Evolutionary conservation across 345 rosid species (phyloP), one percentile per base, ranked within the genome.

Genomic region (Syzygium aqueum): DNA sequence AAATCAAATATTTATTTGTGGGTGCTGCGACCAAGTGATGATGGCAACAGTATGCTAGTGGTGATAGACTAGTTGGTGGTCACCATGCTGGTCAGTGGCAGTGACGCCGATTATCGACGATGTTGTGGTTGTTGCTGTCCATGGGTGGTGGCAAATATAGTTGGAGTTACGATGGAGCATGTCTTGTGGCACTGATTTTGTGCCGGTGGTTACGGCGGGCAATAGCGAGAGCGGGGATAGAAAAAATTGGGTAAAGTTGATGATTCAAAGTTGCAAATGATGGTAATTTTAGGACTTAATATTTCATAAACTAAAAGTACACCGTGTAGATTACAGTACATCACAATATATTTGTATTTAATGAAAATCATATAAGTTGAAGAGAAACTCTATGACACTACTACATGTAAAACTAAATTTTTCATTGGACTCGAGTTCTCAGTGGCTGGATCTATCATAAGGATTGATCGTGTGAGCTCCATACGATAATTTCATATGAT

Each of bases 401-500:
- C 3, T 7, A 30, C 23, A 33, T 13, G 8, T 33, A 67, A 67
- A 67, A 3, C 2, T 8, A 3, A 3, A 16, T 3, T 33, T 61
- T 63, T 28, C 3, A 2, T 3, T 16, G 5, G 25, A 8, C 27
- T 56, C 5, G 61, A 56, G 27, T 56, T 23, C 1, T 22, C 11
- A 56, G 9, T 9, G 11, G 1, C 1, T 15, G 8, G 22, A 0
- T 7, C 19, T 6, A 65, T 30, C 10, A 5, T 28, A 65, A 65
- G 0, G 11, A 28, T 65, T 30, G 1, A 67, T 30, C 0, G 1
- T 3, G 3, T 8, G 23, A 2, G 0, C 6, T 30, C 4, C 11
- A 8, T 33, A 67, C 6, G 6, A 16, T 28, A 30, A 1, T 30
- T 16, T 30, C 23, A 16, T 30, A 2, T 4, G 5, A 67, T 67